phyloP scores from a whole-genome alignment of 345 rosid species.

The Combretum micranthum region DNA sequence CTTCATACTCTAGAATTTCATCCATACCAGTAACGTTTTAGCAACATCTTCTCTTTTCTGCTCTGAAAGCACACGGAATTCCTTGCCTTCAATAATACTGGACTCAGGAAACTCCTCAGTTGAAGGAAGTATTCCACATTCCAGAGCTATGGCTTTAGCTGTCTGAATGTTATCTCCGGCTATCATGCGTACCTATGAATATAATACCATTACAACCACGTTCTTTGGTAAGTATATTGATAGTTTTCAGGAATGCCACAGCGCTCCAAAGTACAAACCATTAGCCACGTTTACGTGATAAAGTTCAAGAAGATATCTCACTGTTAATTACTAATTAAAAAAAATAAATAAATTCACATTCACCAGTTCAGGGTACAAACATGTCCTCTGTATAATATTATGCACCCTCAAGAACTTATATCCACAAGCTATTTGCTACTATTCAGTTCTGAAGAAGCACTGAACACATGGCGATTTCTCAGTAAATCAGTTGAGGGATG shows the following conservation, averaged over 20 bases:
- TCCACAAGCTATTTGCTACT: no score
- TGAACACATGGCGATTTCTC: no score
- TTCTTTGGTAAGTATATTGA: not conserved
- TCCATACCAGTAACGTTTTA: conserved; percentile 55
- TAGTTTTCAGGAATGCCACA: not conserved
- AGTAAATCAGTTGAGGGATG: no score
- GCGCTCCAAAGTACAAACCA: not conserved
- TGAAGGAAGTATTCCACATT: conserved; percentile 82
- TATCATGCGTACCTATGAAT: conserved; percentile 86
- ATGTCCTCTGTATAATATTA: no score
- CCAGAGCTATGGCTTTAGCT: conserved; percentile 93
- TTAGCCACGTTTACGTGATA: no score
- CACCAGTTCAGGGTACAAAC: no score
- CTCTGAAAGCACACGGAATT: conserved; percentile 67
- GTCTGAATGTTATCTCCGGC: conserved; percentile 96
- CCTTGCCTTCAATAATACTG: conserved; percentile 78
- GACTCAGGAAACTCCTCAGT: conserved; percentile 39
- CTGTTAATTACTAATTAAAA: no score
- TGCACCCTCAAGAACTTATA: no score
- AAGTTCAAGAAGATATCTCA: no score
- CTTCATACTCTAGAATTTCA: not conserved
- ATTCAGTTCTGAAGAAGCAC: no score
- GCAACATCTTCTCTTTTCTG: conserved; percentile 72
- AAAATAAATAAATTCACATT: no score
- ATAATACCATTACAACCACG: conserved; percentile 2